Evolutionary conservation across 108 stramenopile genomes (phyloP).

Genomic region (Cyclostephanos tholiformis): DNA sequence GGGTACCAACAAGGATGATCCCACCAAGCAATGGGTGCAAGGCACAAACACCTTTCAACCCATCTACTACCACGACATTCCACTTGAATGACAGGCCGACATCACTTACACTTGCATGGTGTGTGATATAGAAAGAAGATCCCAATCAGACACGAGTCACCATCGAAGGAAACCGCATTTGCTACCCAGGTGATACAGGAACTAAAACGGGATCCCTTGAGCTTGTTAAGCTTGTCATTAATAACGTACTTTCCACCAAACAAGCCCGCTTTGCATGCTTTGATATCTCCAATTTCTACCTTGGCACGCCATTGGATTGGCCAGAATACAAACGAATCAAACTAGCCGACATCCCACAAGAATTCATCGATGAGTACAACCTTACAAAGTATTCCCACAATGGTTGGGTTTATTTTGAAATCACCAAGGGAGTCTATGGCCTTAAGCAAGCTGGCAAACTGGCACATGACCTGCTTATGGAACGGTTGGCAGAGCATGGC

Average conservation of each 20-base stretch:
- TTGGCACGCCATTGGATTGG: too few relatives aligned
- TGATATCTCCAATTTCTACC: conserved; percentile 8
- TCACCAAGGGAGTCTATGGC: conserved; percentile 50
- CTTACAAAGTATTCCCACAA: background rate
- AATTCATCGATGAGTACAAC: conserved; percentile 45
- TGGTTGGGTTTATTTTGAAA: too few relatives aligned
- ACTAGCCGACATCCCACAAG: conserved; percentile 29
- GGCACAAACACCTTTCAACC: conserved; percentile 20
- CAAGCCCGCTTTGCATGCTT: too few relatives aligned
- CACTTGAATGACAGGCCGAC: conserved; percentile 13
- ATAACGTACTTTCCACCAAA: too few relatives aligned
- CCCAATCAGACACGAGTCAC: too few relatives aligned
- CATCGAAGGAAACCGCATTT: too few relatives aligned
- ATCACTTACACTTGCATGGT: conserved; percentile 41
- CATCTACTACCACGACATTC: conserved; percentile 30
- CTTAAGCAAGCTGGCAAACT: conserved; percentile 50
- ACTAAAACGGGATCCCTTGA: too few relatives aligned
- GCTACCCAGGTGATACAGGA: too few relatives aligned
- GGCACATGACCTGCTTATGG: conserved; percentile 24
- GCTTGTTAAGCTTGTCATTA: too few relatives aligned
- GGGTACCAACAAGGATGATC: too few relatives aligned
- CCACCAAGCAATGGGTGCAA: conserved; percentile 7
- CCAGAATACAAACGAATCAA: conserved; percentile 13
- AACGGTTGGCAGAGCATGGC: conserved; percentile 21
- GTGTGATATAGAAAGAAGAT: too few relatives aligned